These are phyloP conservation scores for Metschnikowia lachancei DNA, from an alignment of 805 yeast species.

Conservation along the genomic window DNA sequence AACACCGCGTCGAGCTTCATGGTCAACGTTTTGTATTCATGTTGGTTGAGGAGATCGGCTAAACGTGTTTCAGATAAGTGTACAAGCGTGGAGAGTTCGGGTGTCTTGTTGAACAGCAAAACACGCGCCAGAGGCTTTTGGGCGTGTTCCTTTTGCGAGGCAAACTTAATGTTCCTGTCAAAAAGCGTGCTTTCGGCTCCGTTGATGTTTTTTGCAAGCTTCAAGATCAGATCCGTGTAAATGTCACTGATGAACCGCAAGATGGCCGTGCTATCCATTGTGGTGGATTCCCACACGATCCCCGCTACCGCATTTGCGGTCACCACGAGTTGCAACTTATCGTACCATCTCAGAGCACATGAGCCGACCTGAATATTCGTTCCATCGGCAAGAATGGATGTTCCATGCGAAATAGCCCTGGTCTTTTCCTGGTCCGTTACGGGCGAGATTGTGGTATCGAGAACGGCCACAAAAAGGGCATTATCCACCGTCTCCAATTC, in stretches of 20 bases:
- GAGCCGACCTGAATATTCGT: conserved; percentile 53
- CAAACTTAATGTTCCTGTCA: conserved; percentile 36
- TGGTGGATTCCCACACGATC: conserved; percentile 55
- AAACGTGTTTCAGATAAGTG: conserved; percentile 58
- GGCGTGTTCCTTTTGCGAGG: conserved; percentile 36
- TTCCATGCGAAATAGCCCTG: conserved; percentile 51
- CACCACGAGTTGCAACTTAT: conserved; percentile 53
- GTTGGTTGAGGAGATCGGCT: conserved; percentile 57
- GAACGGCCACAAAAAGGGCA: conserved; percentile 50
- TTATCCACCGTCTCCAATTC: conserved; percentile 42
- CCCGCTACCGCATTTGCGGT: conserved; percentile 58
- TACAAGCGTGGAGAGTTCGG: conserved; percentile 46
- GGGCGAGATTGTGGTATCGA: conserved; percentile 48
- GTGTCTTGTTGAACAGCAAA: conserved; percentile 39
- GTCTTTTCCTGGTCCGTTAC: conserved; percentile 47
- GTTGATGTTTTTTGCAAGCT: conserved; percentile 56
- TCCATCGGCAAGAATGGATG: conserved; percentile 39
- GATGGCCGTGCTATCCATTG: conserved; percentile 59
- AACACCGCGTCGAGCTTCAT: conserved; percentile 38
- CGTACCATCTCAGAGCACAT: conserved; percentile 60
- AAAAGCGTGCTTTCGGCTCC: conserved; percentile 54
- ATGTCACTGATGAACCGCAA: conserved; percentile 55
- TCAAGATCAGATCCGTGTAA: conserved; percentile 54
- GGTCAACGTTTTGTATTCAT: conserved; percentile 47
- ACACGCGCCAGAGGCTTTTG: conserved; percentile 35